Conservation (phyloP, 805 yeast species). For the Metschnikowia picachoensis region DNA sequence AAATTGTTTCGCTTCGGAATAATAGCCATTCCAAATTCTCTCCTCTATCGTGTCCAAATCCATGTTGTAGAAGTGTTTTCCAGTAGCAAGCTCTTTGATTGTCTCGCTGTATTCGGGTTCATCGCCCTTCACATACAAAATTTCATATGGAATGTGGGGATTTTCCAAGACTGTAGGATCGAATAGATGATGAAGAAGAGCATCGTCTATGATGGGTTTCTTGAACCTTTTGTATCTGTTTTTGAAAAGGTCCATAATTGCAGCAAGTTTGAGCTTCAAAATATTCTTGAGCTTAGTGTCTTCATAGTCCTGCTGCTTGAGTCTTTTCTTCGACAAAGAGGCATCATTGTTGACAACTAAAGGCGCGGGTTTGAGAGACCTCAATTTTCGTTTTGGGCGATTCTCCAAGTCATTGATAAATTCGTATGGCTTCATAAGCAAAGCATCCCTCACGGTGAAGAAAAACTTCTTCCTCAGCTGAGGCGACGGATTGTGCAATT, state of each 20-base stretch:
- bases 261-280: slow-evolving; percentile 79
- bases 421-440: slow-evolving; percentile 65
- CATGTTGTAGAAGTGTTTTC: slow-evolving; percentile 75
- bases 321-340: slow-evolving; percentile 37
- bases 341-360: slow-evolving; percentile 26
- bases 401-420: slow-evolving; percentile 61
- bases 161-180: slow-evolving; percentile 49
- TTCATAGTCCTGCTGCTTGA: slow-evolving; percentile 51
- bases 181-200: slow-evolving; percentile 67
- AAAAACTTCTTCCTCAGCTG: slow-evolving; percentile 58
- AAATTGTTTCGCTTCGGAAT: slow-evolving; percentile 89
- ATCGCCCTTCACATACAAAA: slow-evolving; percentile 43
- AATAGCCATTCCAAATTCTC: slow-evolving; percentile 93
- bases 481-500: slow-evolving; percentile 39
- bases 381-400: slow-evolving; percentile 48
- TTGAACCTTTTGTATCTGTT: slow-evolving; percentile 83
- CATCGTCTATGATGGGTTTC: slow-evolving; percentile 86
- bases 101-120: slow-evolving; percentile 51
- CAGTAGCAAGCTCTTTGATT: slow-evolving; percentile 79
- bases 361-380: slow-evolving; percentile 33
- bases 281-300: slow-evolving; percentile 84
- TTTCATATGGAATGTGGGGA: slow-evolving; percentile 35
- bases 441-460: slow-evolving; percentile 45
- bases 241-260: slow-evolving; percentile 85
- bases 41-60: slow-evolving; percentile 93